phyloP scores from a whole-genome alignment of 2,329 filamentous ascomycete species.

The Chaetomium sp. region DNA sequence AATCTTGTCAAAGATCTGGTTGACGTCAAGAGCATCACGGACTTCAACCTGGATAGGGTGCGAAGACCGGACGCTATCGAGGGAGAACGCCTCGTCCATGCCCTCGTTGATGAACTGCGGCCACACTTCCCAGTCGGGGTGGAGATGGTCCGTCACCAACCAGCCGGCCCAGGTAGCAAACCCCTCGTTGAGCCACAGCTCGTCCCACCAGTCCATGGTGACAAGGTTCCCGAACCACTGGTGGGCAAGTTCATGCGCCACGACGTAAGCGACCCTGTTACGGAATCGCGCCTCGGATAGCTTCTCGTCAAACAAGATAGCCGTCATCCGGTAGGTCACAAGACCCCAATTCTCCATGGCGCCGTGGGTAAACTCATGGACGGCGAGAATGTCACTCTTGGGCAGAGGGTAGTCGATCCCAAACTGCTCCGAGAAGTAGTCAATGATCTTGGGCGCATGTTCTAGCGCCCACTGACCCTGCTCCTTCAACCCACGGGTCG shows the following conservation, averaged over 20 bases:
- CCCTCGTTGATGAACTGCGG: slow-evolving; percentile 94
- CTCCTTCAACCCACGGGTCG: slow-evolving; percentile 86
- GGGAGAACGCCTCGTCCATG: slow-evolving; percentile 82
- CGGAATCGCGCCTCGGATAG: slow-evolving; percentile 85
- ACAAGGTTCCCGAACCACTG: slow-evolving; percentile 98
- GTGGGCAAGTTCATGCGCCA: slow-evolving; percentile 95
- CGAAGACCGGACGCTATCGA: slow-evolving; percentile 84
- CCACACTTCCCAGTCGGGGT: slow-evolving; percentile 98
- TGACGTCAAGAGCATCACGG: slow-evolving; percentile 86
- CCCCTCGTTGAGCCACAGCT: slow-evolving; percentile 93
- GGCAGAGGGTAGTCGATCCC: slow-evolving; percentile 88
- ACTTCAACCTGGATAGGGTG: slow-evolving; percentile 97
- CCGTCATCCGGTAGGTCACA: slow-evolving; percentile 91
- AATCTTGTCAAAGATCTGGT: slow-evolving; percentile 96
- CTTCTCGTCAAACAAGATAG: slow-evolving; percentile 91
- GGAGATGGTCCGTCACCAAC: slow-evolving; percentile 82
- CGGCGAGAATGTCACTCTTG: slow-evolving; percentile 84
- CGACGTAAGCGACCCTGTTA: slow-evolving; percentile 91
- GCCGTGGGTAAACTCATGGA: slow-evolving; percentile 82
- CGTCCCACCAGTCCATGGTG: slow-evolving; percentile 99
- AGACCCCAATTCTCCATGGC: slow-evolving; percentile 97
- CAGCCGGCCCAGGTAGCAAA: slow-evolving; percentile 99
- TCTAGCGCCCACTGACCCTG: slow-evolving; percentile 85
- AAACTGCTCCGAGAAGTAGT: slow-evolving; percentile 95
- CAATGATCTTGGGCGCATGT: slow-evolving; percentile 87